A percentile compares a stretch with the other conserved stretches of the same genome.
Evolutionary conservation across 164 flowering plant species (phyloP).

Genomic region (Chloranthus sessilifolius): DNA sequence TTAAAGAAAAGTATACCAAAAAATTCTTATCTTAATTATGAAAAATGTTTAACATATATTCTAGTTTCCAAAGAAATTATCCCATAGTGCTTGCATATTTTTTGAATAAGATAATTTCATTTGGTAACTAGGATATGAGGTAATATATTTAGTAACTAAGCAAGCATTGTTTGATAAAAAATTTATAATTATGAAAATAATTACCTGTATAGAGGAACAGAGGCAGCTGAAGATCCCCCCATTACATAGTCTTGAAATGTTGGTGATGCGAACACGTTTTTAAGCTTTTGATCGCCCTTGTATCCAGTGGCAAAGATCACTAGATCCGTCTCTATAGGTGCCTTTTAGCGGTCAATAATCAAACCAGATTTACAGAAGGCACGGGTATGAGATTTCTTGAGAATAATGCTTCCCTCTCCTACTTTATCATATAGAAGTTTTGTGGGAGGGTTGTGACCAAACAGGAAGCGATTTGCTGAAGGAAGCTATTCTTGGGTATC

Average conservation of each 20-base stretch:
- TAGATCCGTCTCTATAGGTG: conserved; percentile 23
- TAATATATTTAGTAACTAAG: background rate
- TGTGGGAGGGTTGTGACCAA: conserved; percentile 19
- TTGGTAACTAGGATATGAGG: no score
- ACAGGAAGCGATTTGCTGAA: conserved; percentile 26
- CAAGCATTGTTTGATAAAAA: background rate
- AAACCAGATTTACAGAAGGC: conserved; percentile 31
- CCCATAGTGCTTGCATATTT: background rate
- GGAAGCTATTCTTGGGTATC: conserved; percentile 31
- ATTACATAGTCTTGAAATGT: conserved; percentile 26
- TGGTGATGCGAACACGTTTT: conserved; percentile 27
- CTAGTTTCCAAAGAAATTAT: background rate
- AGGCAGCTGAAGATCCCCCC: conserved; percentile 13
- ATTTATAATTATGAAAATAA: background rate
- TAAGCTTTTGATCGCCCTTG: conserved; percentile 37
- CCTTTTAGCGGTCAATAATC: conserved; percentile 14
- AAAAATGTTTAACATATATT: background rate
- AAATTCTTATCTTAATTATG: background rate
- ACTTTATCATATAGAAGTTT: conserved; percentile 24
- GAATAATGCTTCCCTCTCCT: conserved; percentile 31
- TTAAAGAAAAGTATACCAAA: no score
- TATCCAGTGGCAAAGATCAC: conserved; percentile 53
- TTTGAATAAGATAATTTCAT: background rate
- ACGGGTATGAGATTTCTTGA: conserved; percentile 28
- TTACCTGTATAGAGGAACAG: conserved; percentile 39